Conservation (phyloP, 768 basidiomycete species). For the Leccinum sublutescens region DNA sequence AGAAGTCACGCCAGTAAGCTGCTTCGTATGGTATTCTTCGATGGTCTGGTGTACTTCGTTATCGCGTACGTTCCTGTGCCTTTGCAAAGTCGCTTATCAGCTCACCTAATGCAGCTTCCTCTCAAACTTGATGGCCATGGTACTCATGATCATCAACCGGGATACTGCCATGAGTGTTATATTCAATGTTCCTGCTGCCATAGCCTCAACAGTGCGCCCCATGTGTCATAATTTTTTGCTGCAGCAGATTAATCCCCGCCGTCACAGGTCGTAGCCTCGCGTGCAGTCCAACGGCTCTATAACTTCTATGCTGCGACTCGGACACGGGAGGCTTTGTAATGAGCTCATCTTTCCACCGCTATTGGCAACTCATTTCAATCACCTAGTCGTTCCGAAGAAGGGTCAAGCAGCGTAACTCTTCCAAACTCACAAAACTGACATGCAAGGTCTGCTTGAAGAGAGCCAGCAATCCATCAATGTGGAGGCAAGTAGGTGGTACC, state of each 20-base stretch:
- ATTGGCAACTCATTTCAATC: neutral
- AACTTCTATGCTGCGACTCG: constrained; percentile 38
- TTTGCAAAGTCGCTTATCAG: constrained; percentile 25
- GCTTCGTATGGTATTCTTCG: constrained; percentile 62
- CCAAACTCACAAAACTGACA: constrained; percentile 17
- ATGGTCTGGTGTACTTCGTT: constrained; percentile 74
- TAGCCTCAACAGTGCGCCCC: constrained; percentile 46
- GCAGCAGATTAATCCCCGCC: neutral
- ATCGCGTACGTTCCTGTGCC: constrained; percentile 51
- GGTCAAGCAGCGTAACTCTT: constrained; percentile 20
- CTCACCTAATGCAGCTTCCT: constrained; percentile 34
- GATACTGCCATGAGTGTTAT: constrained; percentile 67
- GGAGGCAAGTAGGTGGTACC: too few species aligned
- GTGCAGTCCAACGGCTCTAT: constrained; percentile 57
- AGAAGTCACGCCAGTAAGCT: constrained; percentile 42
- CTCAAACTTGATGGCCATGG: constrained; percentile 41
- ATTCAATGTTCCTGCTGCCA: constrained; percentile 64
- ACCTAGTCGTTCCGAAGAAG: constrained; percentile 18
- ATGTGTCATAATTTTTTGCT: neutral
- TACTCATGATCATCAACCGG: constrained; percentile 64
- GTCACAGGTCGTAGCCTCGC: constrained; percentile 54
- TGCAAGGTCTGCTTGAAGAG: neutral
- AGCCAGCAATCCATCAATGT: too few species aligned
- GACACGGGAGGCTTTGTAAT: constrained; percentile 29
- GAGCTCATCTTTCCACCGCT: neutral